Evolutionary conservation across 306 rosid genomes (phyloP).

Genomic region (Echinosophora koreensis): DNA sequence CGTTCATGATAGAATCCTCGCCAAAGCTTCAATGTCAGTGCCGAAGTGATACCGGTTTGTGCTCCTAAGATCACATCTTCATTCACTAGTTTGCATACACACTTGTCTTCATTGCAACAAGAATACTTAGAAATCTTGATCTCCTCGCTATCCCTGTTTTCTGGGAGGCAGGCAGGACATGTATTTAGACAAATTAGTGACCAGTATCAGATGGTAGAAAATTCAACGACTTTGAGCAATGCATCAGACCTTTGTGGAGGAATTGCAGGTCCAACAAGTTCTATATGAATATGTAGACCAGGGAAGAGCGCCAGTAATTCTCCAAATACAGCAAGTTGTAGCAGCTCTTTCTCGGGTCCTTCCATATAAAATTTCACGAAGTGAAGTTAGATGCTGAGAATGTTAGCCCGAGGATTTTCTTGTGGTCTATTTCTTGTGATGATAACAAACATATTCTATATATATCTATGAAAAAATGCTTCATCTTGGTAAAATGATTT

Average conservation of each 20-base stretch:
- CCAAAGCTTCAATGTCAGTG: slow-evolving; percentile 72
- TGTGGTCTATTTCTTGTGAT: too few relatives aligned
- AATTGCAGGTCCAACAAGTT: slow-evolving; percentile 84
- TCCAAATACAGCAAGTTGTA: slow-evolving; percentile 80
- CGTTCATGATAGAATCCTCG: slow-evolving; percentile 87
- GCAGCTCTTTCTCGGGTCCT: slow-evolving; percentile 96
- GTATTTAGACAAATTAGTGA: slow-evolving; percentile 41
- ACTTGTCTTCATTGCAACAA: slow-evolving; percentile 61
- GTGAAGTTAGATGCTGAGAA: slow-evolving; percentile 3
- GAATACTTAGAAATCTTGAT: slow-evolving; percentile 62
- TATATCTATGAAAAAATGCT: too few relatives aligned
- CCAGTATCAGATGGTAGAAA: slow-evolving; percentile 23
- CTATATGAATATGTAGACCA: slow-evolving; percentile 64
- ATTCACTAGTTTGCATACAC: slow-evolving; percentile 69
- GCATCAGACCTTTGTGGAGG: slow-evolving; percentile 74
- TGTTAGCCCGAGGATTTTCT: too few relatives aligned
- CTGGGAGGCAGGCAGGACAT: slow-evolving; percentile 48
- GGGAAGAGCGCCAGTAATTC: slow-evolving; percentile 86
- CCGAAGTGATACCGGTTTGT: slow-evolving; percentile 44
- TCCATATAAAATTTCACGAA: slow-evolving; percentile 39
- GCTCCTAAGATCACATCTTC: slow-evolving; percentile 44
- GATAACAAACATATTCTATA: too few relatives aligned
- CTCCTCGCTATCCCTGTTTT: slow-evolving; percentile 78
- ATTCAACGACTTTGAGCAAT: slow-evolving; percentile 27
- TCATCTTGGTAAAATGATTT: too few relatives aligned